Base-by-base conservation (phyloP, 164 flowering plant species). In the Paratinospora sagittata region DNA sequence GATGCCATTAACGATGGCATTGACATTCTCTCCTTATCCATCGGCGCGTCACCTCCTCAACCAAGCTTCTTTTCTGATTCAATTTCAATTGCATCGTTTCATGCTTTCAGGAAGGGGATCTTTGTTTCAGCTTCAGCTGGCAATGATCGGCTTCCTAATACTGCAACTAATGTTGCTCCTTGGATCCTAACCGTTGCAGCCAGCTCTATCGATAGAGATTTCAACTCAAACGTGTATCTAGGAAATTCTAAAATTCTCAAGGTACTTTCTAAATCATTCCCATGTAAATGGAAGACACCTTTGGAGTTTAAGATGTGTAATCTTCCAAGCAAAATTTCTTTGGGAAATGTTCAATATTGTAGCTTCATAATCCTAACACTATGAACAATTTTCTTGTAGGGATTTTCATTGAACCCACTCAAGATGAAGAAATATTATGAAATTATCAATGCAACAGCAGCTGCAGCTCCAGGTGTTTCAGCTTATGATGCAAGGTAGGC, bases 1-100 rank as follows among this genome's bases (percentile, higher is more conserved):
- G 82, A 79, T 72, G 85, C 84, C 0, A 83, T 83, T 11, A 77
- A 80, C 3, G 85, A 81, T 66, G 85, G 85, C 6, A 84, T 83
- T 1, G 85, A 81, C 36, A 67, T 81, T 14, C 64, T 83, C 10
- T 81, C 86, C 2, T 67, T n/a, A n/a, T n/a, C n/a, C 1, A 41
- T 81, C 5, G 84, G 84, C 9, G 0, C 37, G 27, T 3, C 37
- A 19, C 17, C 49, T 11, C 43, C 11, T 5, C 6, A 0, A 8
- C 52, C 73, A 2, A 0, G 43, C 10, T 80, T 76, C 52, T 67
- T 74, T 19, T 49, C 75, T 10, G 84, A 81, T 58, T 66, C 81
- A 0, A 73, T 79, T 3, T 77, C 86, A 3, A 81, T 83, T n/a
- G n/a, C n/a, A n/a, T n/a, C 21, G 5, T 67, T 6, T n/a, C n/a